A percentile compares a stretch with the other conserved stretches of the same genome.
These are phyloP conservation scores for Chaetoscypha palmicola DNA, from an alignment of 2,329 filamentous ascomycete species.

Conservation along the genomic window DNA sequence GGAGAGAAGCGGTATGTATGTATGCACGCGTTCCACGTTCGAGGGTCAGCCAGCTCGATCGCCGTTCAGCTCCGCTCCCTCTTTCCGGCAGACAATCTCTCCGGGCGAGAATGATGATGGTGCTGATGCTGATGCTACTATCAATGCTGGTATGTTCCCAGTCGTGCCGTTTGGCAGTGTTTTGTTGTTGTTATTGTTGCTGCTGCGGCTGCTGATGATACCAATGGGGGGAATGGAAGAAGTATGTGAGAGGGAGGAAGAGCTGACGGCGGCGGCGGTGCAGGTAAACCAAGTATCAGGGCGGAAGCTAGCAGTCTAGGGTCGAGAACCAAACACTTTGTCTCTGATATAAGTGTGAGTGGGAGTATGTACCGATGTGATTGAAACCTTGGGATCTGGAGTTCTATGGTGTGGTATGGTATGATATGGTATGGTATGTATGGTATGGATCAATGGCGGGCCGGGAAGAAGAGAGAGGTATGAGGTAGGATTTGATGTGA, in stretches of 20 bases:
- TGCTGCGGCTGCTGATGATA: background rate
- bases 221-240: no score
- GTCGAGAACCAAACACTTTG: background rate
- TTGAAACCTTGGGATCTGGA: background rate
- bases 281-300: background rate
- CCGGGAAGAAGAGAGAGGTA: background rate
- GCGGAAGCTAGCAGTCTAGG: background rate
- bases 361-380: background rate
- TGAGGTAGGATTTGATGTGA: no score
- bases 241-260: background rate
- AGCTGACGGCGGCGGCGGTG: background rate
- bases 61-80: background rate
- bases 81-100: background rate
- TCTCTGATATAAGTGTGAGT: background rate
- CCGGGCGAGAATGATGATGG: background rate
- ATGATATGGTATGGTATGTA: background rate
- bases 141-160: no score
- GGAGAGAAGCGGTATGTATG: no score
- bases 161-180: background rate
- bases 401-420: background rate
- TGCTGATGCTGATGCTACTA: background rate
- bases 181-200: background rate
- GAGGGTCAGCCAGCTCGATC: background rate
- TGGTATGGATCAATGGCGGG: background rate
- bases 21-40: no score